These are phyloP conservation scores for Pseudogymnoascus sp. DNA, from an alignment of 2,329 filamentous ascomycete genomes.

Conservation along the genomic window DNA sequence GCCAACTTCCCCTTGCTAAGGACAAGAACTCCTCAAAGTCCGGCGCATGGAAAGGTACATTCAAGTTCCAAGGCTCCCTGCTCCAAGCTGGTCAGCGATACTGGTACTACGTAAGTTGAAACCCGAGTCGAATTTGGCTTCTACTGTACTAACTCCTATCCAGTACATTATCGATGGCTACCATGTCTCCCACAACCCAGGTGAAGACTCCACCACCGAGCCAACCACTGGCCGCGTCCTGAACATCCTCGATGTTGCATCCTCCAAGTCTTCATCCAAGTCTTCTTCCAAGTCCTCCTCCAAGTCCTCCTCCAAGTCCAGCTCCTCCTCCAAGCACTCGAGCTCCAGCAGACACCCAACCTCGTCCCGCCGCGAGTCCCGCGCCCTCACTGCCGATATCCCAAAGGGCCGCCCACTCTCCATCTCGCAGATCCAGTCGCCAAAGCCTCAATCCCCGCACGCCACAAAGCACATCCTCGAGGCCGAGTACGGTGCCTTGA, in stretches of 20 bases:
- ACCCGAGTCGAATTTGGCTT: neutral
- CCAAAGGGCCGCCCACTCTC: conserved; percentile 85
- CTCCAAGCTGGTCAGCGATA: conserved; percentile 86
- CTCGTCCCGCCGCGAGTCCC: conserved; percentile 30
- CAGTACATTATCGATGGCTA: conserved; percentile 97
- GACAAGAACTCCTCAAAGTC: conserved; percentile 76
- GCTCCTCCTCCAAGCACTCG: conserved; percentile 33
- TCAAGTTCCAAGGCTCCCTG: conserved; percentile 84
- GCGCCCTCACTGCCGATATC: conserved; percentile 54
- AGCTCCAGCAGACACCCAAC: conserved; percentile 43
- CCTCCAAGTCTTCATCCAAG: conserved; percentile 38
- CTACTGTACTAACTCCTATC: neutral
- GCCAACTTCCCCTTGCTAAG: conserved; percentile 90
- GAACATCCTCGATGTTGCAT: conserved; percentile 90
- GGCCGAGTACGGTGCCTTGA: conserved; percentile 60
- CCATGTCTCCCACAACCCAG: conserved; percentile 94
- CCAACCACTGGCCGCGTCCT: conserved; percentile 94
- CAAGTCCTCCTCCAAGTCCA: conserved; percentile 34
- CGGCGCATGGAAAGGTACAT: conserved; percentile 90
- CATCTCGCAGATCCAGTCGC: conserved; percentile 81
- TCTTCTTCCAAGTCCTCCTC: conserved; percentile 34
- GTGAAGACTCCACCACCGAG: conserved; percentile 81
- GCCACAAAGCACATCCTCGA: conserved; percentile 83
- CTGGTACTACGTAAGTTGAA: conserved; percentile 79
- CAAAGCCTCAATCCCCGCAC: conserved; percentile 81